Conservation (phyloP, 2,329 filamentous ascomycete species). For the Botrytis pseudocinerea region DNA sequence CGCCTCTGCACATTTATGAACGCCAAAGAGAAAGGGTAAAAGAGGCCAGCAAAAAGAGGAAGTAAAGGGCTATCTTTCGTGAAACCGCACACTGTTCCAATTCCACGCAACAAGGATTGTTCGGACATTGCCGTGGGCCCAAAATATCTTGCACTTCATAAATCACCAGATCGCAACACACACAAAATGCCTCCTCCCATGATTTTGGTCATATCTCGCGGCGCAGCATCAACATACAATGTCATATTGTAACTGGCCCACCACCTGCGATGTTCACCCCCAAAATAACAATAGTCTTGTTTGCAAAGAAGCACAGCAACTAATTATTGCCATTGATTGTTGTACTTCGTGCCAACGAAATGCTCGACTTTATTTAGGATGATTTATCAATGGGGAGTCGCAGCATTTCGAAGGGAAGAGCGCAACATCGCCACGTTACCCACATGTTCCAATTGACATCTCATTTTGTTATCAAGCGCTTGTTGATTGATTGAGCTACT, state of each 20-base stretch:
- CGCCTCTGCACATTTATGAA: constrained; percentile 10
- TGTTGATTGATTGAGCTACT: constrained; percentile 30
- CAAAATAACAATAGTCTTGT: background rate
- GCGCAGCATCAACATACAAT: constrained; percentile 24
- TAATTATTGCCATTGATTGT: background rate
- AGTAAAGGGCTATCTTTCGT: constrained; percentile 29
- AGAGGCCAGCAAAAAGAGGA: background rate
- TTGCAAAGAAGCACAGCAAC: background rate
- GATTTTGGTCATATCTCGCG: constrained; percentile 33
- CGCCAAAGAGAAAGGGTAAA: background rate
- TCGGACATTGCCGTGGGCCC: constrained; percentile 33
- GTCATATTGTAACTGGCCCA: constrained; percentile 25
- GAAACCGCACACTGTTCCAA: constrained; percentile 31
- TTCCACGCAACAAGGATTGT: constrained; percentile 38
- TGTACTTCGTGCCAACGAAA: constrained; percentile 12
- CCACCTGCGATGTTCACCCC: constrained; percentile 33
- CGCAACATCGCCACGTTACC: constrained; percentile 29
- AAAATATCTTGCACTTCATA: constrained; percentile 28
- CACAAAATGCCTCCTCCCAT: constrained; percentile 34
- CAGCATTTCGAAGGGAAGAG: constrained; percentile 29
- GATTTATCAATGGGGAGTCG: constrained; percentile 10
- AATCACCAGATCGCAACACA: constrained; percentile 39
- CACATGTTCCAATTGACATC: constrained; percentile 27
- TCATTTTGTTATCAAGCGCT: constrained; percentile 35
- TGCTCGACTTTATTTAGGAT: background rate